These are phyloP conservation scores for Stemphylium beticola DNA, from an alignment of 2,329 filamentous ascomycete genomes.

Conservation along the genomic window DNA sequence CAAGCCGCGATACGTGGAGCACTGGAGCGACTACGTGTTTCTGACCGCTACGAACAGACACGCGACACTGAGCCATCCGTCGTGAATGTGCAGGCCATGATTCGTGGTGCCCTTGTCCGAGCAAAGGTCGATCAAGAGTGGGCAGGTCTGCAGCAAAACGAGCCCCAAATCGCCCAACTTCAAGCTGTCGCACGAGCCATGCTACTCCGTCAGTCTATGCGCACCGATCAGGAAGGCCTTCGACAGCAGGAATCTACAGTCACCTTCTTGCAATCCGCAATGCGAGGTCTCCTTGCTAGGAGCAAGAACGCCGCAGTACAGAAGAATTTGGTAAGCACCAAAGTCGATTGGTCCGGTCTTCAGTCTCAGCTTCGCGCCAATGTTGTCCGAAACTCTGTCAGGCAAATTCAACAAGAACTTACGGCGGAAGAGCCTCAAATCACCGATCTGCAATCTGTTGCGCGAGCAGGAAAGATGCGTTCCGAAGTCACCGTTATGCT, in stretches of 20 bases:
- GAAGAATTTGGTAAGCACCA: conserved; percentile 50
- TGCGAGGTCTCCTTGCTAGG: conserved; percentile 59
- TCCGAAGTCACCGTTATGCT: conserved; percentile 40
- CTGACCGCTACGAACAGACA: conserved; percentile 64
- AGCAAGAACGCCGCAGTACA: conserved; percentile 49
- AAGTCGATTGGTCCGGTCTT: conserved; percentile 51
- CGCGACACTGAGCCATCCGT: conserved; percentile 67
- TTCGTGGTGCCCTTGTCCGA: conserved; percentile 71
- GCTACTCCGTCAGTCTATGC: conserved; percentile 47
- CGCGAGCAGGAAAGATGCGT: conserved; percentile 45
- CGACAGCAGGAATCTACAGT: conserved; percentile 50
- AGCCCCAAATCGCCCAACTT: conserved; percentile 52
- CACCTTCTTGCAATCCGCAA: conserved; percentile 68
- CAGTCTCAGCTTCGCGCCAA: conserved; percentile 56
- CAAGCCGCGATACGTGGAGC: conserved; percentile 64
- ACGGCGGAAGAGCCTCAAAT: conserved; percentile 38
- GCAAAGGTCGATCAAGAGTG: conserved; percentile 57
- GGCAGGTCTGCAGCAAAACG: conserved; percentile 52
- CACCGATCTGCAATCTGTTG: conserved; percentile 50
- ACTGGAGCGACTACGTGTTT: conserved; percentile 50
- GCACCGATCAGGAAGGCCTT: conserved; percentile 43
- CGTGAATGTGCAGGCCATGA: conserved; percentile 59
- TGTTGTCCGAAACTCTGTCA: conserved; percentile 38
- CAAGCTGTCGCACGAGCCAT: conserved; percentile 53
- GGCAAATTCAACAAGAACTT: conserved; percentile 41